A percentile compares a stretch with the other conserved stretches of the same genome.
These are phyloP conservation scores for Brassica juncea DNA, from an alignment of 345 rosid species.

Conservation along the genomic window DNA sequence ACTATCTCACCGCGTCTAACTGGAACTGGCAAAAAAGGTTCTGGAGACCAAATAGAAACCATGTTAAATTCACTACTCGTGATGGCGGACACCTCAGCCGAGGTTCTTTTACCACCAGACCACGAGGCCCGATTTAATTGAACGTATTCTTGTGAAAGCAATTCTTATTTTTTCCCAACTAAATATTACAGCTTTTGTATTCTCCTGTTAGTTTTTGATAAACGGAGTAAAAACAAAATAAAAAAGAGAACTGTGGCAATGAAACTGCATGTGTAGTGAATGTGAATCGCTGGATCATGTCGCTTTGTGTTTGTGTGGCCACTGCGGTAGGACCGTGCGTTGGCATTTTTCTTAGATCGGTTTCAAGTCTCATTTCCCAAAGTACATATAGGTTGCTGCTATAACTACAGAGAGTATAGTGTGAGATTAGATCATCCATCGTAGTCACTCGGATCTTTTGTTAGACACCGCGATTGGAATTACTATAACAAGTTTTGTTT, in stretches of 20 bases:
- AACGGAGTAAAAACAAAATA: not conserved
- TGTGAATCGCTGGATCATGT: not conserved
- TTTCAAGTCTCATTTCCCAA: slow-evolving; percentile 13
- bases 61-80: no score
- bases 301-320: slow-evolving; percentile 10
- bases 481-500: not conserved
- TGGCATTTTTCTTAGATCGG: slow-evolving; percentile 8
- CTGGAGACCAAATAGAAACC: no score
- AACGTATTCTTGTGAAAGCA: not conserved
- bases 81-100: no score
- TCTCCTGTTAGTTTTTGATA: not conserved
- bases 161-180: not conserved
- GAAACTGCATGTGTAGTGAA: slow-evolving; percentile 24
- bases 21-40: no score
- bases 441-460: slow-evolving; percentile 13
- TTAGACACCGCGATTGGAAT: not conserved
- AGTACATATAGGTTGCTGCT: slow-evolving; percentile 24
- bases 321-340: slow-evolving; percentile 21
- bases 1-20: no score
- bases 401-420: not conserved
- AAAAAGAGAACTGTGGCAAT: not conserved
- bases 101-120: no score
- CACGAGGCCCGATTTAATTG: no score
- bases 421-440: slow-evolving; percentile 9
- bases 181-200: not conserved